Percentiles rank a stretch among this genome's conserved stretches.
Conservation (phyloP, 176 grass and related monocot species). For the Oryza punctata region DNA sequence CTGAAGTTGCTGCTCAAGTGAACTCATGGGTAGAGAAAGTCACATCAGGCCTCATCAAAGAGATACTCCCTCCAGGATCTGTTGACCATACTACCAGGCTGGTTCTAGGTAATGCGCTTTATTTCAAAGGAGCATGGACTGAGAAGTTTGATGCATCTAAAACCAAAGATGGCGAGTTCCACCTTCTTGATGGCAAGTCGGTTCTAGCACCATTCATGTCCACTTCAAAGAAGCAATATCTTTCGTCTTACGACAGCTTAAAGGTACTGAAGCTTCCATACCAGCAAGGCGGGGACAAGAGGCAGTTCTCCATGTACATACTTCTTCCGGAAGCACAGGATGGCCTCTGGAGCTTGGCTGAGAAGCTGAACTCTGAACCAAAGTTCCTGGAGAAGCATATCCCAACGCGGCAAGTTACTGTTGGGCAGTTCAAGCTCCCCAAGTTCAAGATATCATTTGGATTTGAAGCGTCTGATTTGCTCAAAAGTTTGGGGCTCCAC, state of each 20-base stretch:
- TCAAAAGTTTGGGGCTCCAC: conserved; percentile 60
- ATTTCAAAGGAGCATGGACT: conserved; percentile 79
- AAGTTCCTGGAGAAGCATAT: conserved; percentile 60
- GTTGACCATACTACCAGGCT: conserved; percentile 56
- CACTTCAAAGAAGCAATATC: conserved; percentile 50
- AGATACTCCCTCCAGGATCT: conserved; percentile 58
- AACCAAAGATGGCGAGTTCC: conserved; percentile 55
- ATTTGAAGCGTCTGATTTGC: conserved; percentile 55
- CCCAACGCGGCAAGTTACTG: conserved; percentile 47
- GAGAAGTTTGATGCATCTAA: conserved; percentile 71
- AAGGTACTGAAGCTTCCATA: conserved; percentile 79
- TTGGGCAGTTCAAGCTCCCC: conserved; percentile 65
- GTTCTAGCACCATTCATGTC: conserved; percentile 73
- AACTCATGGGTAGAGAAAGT: conserved; percentile 73
- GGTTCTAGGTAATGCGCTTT: conserved; percentile 75
- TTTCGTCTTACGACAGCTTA: conserved; percentile 46
- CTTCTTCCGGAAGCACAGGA: conserved; percentile 62
- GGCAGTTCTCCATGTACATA: conserved; percentile 84
- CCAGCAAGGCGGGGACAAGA: conserved; percentile 63
- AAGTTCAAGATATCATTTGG: conserved; percentile 85
- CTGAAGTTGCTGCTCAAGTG: conserved; percentile 55
- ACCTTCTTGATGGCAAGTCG: conserved; percentile 61
- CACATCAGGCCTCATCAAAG: conserved; percentile 70
- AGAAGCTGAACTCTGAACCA: conserved; percentile 53
- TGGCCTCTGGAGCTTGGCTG: conserved; percentile 61